Evolutionary conservation across 306 rosid species (phyloP), one percentile per base, ranked within the genome.

Genomic region (Cucumis hystrix): DNA sequence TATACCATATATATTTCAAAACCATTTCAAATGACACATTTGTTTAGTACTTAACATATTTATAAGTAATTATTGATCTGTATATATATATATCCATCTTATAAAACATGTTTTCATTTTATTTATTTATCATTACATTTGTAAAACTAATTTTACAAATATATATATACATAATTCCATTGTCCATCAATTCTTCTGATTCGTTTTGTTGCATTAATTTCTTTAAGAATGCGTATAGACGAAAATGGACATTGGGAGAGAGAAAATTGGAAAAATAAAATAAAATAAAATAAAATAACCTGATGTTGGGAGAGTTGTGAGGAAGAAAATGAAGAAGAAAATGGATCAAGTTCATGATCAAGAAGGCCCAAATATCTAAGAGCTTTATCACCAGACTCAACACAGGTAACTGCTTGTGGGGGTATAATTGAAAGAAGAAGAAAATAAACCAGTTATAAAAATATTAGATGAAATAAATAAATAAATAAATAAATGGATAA

Each of bases 331-430:
- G 85, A 54, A 58, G 69, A 47, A 69, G 66, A 58, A 43, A 51
- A 68, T 62, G 77, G 77, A 23, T 76, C 72, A 43, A 87, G 76
- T 67, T 86, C 80, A 62, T 33, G 37, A 33, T 87, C 91, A 79
- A 83, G 70, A 55, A 92, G 85, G 10, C 98, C 91, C 80, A 96
- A 82, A 82, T 89, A 96, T 84, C 91, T 85, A 68, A 96, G 86
- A 75, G 99, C 98, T 88, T 92, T 92, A 59, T 96, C 94, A 45
- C 99, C 98, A 70, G 99, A 96, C 51, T 96, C 92, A 81, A 96
- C 98, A 35, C 89, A 89, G 7, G 99, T 96, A 74, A 96, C 99
- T 96, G 87, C 71, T 67, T 30, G 1, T 30, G 67, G 35, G 51
- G 18, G 6, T 51, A 14, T 49, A 14, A 17, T 71, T 47, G 59